Evolutionary conservation across 768 basidiomycete species (phyloP).

Genomic region (Trametes sanguinea): DNA sequence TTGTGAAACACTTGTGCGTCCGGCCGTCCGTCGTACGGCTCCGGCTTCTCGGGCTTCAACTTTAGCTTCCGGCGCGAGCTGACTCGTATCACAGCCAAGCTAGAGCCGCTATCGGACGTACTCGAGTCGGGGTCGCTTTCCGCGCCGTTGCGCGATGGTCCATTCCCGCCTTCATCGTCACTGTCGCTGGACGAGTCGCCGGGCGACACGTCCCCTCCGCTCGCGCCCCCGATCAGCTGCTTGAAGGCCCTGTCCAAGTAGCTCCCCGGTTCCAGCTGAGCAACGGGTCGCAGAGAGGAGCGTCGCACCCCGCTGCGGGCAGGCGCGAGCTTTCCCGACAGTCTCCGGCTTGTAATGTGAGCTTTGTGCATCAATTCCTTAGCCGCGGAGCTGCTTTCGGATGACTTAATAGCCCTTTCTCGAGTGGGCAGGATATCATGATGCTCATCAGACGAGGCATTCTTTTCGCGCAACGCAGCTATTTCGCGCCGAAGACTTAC

Average conservation of each 20-base stretch:
- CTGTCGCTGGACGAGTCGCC: background rate
- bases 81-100: background rate
- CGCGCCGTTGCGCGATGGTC: too few species aligned
- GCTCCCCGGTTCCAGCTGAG: constrained; percentile 13
- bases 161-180: too few species aligned
- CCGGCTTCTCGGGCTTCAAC: constrained; percentile 16
- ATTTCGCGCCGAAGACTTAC: too few species aligned
- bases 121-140: too few species aligned
- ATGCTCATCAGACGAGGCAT: too few species aligned
- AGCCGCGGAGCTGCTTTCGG: too few species aligned
- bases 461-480: too few species aligned
- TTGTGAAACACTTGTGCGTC: constrained; percentile 20
- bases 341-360: too few species aligned
- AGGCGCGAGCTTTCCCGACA: background rate
- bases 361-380: too few species aligned
- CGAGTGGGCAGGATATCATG: too few species aligned
- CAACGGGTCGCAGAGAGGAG: constrained; percentile 1
- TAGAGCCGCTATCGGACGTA: background rate
- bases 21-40: constrained; percentile 11
- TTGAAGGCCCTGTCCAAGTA: constrained; percentile 15
- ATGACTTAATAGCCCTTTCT: too few species aligned
- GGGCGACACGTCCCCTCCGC: background rate
- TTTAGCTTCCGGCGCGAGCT: background rate
- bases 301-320: background rate
- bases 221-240: background rate